Evolutionary conservation across 805 yeast genomes (phyloP).

Genomic region (Candida wancherniae): DNA sequence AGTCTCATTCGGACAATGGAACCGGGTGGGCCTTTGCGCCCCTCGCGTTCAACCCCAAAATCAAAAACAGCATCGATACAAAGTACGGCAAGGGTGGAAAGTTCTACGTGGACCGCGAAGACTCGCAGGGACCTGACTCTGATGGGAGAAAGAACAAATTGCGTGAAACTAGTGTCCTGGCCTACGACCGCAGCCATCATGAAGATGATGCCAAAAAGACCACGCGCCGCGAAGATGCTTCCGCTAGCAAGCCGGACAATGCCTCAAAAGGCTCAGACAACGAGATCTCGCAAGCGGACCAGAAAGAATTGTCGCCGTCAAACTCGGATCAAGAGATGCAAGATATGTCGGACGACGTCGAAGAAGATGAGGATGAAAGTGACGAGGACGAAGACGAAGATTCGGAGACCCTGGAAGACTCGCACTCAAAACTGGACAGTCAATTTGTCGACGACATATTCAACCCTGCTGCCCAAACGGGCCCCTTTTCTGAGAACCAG

Average conservation of each 20-base stretch:
- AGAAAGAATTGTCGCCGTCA: neutral
- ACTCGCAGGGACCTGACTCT: conserved; percentile 9
- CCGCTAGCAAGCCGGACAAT: neutral
- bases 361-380: conserved; percentile 20
- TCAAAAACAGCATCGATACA: conserved; percentile 70
- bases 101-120: conserved; percentile 57
- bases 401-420: conserved; percentile 4
- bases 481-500: too few relatives aligned
- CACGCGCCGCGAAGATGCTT: neutral
- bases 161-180: conserved; percentile 13
- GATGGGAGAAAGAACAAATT: conserved; percentile 7
- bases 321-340: neutral
- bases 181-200: too few relatives aligned
- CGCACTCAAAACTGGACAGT: conserved; percentile 12
- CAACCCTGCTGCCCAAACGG: too few relatives aligned
- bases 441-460: conserved; percentile 6
- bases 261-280: neutral
- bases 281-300: neutral
- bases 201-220: too few relatives aligned
- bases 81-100: conserved; percentile 90
- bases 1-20: conserved; percentile 5
- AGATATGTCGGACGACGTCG: neutral
- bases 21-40: conserved; percentile 73
- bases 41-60: conserved; percentile 72
- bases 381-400: conserved; percentile 32